phyloP scores from a whole-genome alignment of 371 early-diverging fungal genomes.

The Zopfochytrium polystomum region DNA sequence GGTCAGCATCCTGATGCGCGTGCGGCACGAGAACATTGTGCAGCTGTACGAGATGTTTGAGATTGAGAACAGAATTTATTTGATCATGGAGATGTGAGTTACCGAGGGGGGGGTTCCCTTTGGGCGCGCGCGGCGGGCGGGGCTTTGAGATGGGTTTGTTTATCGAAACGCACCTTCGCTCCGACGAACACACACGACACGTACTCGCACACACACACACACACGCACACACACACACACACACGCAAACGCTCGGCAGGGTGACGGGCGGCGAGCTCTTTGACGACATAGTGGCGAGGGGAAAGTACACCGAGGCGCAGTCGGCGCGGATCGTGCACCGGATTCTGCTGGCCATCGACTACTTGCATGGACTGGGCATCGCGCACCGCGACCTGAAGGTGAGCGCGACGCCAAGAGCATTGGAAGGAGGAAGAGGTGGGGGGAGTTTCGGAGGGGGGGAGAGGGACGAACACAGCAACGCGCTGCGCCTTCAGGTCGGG shows the following conservation, averaged over 20 bases:
- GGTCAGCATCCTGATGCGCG: slow-evolving; percentile 72
- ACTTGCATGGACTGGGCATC: slow-evolving; percentile 60
- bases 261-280: slow-evolving; percentile 93
- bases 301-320: slow-evolving; percentile 70
- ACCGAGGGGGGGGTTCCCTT: neutral
- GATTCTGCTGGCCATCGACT: slow-evolving; percentile 54
- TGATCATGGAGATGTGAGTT: slow-evolving; percentile 72
- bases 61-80: slow-evolving; percentile 72
- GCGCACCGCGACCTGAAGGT: slow-evolving; percentile 71
- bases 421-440: too few species aligned
- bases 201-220: neutral
- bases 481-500: too few species aligned
- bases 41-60: slow-evolving; percentile 76
- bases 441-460: too few species aligned
- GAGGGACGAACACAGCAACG: too few species aligned
- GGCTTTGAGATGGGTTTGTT: slow-evolving; percentile 2
- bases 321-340: slow-evolving; percentile 72
- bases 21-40: slow-evolving; percentile 76
- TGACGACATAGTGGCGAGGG: slow-evolving; percentile 74
- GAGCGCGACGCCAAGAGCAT: neutral
- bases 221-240: neutral
- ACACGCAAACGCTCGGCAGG: slow-evolving; percentile 19
- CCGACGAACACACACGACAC: neutral
- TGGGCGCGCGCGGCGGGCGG: neutral
- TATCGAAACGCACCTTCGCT: too few species aligned